These are phyloP conservation scores for Meyerozyma athensensis DNA, from an alignment of 1,139 yeast species.

Conservation along the genomic window DNA sequence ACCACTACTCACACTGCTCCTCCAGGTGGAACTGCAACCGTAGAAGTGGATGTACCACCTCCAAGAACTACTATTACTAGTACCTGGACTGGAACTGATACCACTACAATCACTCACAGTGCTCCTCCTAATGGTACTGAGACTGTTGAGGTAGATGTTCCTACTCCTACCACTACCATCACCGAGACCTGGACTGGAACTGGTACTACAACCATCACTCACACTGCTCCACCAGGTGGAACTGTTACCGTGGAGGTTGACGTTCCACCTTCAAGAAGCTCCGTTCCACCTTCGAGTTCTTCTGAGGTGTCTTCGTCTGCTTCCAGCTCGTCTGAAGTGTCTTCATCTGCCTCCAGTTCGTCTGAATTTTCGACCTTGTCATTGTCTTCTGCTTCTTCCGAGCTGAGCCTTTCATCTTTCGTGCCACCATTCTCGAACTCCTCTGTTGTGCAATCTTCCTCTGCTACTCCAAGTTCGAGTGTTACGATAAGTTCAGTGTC, in stretches of 20 bases:
- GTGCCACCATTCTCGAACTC: too few relatives aligned
- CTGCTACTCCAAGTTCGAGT: neutral
- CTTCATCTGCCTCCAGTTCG: neutral
- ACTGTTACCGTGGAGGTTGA: constrained; percentile 10
- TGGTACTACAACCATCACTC: constrained; percentile 8
- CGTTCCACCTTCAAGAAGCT: neutral
- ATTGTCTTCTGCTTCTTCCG: neutral
- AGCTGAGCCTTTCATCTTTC: too few relatives aligned
- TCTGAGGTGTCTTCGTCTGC: neutral
- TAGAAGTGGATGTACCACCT: constrained; percentile 15
- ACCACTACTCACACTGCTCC: constrained; percentile 4
- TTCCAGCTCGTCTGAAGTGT: neutral
- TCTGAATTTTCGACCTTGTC: neutral
- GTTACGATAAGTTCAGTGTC: neutral
- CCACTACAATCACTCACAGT: constrained; percentile 11
- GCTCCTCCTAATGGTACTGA: constrained; percentile 12
- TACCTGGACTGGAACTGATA: constrained; percentile 13
- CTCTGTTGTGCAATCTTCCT: too few relatives aligned
- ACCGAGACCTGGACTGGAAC: constrained; percentile 8
- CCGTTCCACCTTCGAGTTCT: neutral
- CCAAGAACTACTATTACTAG: constrained; percentile 15
- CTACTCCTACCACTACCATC: constrained; percentile 11
- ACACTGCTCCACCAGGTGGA: constrained; percentile 9
- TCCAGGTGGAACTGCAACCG: constrained; percentile 13
- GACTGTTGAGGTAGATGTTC: constrained; percentile 12